Percentiles rank a stretch among this genome's conserved stretches.
phyloP scores from a whole-genome alignment of 805 yeast species.

The Clavispora vitiphila region DNA sequence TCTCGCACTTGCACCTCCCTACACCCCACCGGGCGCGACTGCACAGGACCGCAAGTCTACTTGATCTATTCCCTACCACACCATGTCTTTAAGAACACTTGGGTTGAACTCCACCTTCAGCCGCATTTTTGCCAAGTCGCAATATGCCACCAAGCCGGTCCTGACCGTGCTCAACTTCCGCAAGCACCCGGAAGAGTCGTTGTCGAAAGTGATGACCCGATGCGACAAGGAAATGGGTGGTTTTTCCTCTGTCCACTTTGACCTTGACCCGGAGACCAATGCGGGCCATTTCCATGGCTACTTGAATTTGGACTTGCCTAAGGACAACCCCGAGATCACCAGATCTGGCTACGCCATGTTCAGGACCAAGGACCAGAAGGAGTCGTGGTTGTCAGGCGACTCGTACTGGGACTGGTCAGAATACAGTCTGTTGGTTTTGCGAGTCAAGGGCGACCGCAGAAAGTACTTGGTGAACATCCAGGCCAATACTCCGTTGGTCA shows the following conservation, averaged over 20 bases:
- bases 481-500: slow-evolving; percentile 70
- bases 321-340: slow-evolving; percentile 29
- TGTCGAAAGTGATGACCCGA: slow-evolving; percentile 51
- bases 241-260: slow-evolving; percentile 58
- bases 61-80: background rate
- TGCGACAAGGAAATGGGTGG: slow-evolving; percentile 79
- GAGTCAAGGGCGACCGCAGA: slow-evolving; percentile 70
- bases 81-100: slow-evolving; percentile 39
- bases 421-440: slow-evolving; percentile 55
- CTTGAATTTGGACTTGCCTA: slow-evolving; percentile 51
- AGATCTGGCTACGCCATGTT: slow-evolving; percentile 73
- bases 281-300: slow-evolving; percentile 47
- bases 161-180: slow-evolving; percentile 55
- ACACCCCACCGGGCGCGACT: background rate
- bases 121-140: slow-evolving; percentile 30
- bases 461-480: slow-evolving; percentile 77
- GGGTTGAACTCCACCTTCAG: slow-evolving; percentile 34
- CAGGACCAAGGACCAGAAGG: slow-evolving; percentile 61
- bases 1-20: background rate
- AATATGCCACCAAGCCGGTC: slow-evolving; percentile 23
- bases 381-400: slow-evolving; percentile 32
- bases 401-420: slow-evolving; percentile 66
- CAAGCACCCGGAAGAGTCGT: slow-evolving; percentile 37
- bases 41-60: background rate
- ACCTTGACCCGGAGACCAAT: slow-evolving; percentile 28